These are phyloP conservation scores for Salisapilia sapeloensis DNA, from an alignment of 352 stramenopile species.

Conservation along the genomic window DNA sequence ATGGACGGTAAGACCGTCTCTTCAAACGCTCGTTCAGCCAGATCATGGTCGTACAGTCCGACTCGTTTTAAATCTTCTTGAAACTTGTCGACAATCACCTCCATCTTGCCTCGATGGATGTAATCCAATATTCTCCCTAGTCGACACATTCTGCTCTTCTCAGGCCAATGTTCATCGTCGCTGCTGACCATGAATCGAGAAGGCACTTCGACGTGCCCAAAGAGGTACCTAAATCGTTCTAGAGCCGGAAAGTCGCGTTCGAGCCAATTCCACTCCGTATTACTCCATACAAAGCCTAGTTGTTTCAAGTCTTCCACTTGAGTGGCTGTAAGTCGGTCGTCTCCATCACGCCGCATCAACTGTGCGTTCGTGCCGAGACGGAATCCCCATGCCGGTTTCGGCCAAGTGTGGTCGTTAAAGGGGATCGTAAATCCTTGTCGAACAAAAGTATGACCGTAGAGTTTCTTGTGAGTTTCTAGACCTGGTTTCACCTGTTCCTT, in stretches of 20 bases:
- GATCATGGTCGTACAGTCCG: constrained; percentile 16
- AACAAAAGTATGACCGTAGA: constrained; percentile 86
- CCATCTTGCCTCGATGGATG: constrained; percentile 78
- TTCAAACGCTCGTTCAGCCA: constrained; percentile 12
- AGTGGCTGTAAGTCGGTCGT: constrained; percentile 9
- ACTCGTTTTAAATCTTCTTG: constrained; percentile 19
- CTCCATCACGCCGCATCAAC: constrained; percentile 58
- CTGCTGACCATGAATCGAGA: constrained; percentile 11
- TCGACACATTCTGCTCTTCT: constrained; percentile 4
- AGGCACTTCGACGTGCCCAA: constrained; percentile 22
- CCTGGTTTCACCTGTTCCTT: constrained; percentile 49
- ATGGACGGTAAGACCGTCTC: constrained; percentile 21
- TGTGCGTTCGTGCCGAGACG: constrained; percentile 84
- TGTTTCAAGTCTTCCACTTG: constrained; percentile 18
- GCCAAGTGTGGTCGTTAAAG: constrained; percentile 46
- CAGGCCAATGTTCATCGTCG: constrained; percentile 7
- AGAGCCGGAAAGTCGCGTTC: constrained; percentile 32
- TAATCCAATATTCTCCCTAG: constrained; percentile 17
- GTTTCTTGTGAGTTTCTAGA: constrained; percentile 59
- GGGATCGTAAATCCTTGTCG: constrained; percentile 82
- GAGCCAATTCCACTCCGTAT: constrained; percentile 51
- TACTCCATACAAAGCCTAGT: constrained; percentile 57
- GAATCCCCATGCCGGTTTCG: constrained; percentile 73
- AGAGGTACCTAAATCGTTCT: constrained; percentile 8
- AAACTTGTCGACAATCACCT: constrained; percentile 65